A percentile compares a stretch with the other conserved stretches of the same genome.
Evolutionary conservation across 148 eudicot genomes (phyloP).

Genomic region (Vaccinium macrocarpon): DNA sequence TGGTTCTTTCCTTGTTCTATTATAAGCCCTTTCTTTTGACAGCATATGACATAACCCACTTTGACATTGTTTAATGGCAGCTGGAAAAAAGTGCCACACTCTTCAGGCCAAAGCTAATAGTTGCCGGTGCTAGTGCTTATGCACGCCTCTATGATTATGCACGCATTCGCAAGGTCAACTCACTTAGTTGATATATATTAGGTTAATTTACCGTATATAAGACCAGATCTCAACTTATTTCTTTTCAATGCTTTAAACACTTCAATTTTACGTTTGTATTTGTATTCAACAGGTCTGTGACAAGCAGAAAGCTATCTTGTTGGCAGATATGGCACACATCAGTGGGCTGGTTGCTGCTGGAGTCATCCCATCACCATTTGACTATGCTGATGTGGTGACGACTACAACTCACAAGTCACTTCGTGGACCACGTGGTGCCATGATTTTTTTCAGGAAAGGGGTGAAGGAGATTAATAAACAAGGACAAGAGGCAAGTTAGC

Average conservation of each 20-base stretch:
- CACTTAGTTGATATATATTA: not conserved
- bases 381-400: constrained; percentile 58
- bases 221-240: not conserved
- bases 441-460: constrained; percentile 66
- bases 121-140: constrained; percentile 99
- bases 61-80: constrained; percentile 39
- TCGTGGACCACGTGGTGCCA: constrained; percentile 68
- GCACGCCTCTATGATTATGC: constrained; percentile 90
- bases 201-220: not conserved
- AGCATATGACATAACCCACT: not conserved
- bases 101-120: constrained; percentile 92
- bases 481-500: constrained; percentile 55
- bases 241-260: not conserved
- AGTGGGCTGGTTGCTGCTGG: constrained; percentile 98
- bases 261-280: not conserved
- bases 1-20: constrained; percentile 5
- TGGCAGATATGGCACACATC: constrained; percentile 98
- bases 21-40: not conserved
- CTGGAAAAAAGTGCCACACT: constrained; percentile 95
- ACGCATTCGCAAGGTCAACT: constrained; percentile 75
- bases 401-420: constrained; percentile 67
- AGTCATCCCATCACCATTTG: constrained; percentile 79
- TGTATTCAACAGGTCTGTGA: constrained; percentile 61
- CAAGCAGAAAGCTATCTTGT: constrained; percentile 84
- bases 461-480: constrained; percentile 53